Evolutionary conservation across 352 stramenopile species (phyloP), one percentile per base, ranked within the genome.

Genomic region (Globisporangium splendens): DNA sequence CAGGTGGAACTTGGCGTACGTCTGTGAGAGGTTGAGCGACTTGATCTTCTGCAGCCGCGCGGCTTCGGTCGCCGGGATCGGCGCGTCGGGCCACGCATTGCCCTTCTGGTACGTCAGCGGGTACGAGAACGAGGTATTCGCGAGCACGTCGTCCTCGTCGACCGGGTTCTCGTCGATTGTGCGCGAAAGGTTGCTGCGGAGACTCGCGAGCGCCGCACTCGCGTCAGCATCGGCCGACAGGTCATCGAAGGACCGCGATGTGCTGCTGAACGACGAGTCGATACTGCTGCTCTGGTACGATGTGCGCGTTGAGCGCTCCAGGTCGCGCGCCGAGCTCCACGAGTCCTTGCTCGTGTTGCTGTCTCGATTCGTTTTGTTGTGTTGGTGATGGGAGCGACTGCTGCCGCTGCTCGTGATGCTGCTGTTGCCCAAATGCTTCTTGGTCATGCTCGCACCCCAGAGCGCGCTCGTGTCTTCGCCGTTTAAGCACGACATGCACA

Each of bases 21-120:
- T 73, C 56, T 90, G 77, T 39, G 83, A 88, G 28, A 94, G 71
- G 59, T 91, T 89, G 50, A 94, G 68, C 20, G 69, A 66, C 51
- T 83, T 67, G 65, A 90, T 88, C 46, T 72, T 62, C 48, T 79
- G 54, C 8, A 94, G 46, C 1, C 85, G 83, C 62, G 77, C 70
- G 8, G 65, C 57, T 41, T 95, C 83, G 18, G 64, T 78, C 13
- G 41, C 8, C 12, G 83, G 86, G 43, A 85, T 63, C 1, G 85
- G 83, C 6, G 81, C 76, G 61, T 95, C 83, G 0, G 83, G 83
- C 85, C 85, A 95, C 24, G 75, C 57, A 61, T 88, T 88, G 46
- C 83, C 82, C 61, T 88, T 91, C 14, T 62, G 56, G 62, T 87
- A 95, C 50, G 71, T 73, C 41, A 95, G 73, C 56, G 76, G 67